A percentile compares a stretch with the other conserved stretches of the same genome.
phyloP scores from a whole-genome alignment of 768 basidiomycete genomes.

The Dacryopinax spathularia region DNA sequence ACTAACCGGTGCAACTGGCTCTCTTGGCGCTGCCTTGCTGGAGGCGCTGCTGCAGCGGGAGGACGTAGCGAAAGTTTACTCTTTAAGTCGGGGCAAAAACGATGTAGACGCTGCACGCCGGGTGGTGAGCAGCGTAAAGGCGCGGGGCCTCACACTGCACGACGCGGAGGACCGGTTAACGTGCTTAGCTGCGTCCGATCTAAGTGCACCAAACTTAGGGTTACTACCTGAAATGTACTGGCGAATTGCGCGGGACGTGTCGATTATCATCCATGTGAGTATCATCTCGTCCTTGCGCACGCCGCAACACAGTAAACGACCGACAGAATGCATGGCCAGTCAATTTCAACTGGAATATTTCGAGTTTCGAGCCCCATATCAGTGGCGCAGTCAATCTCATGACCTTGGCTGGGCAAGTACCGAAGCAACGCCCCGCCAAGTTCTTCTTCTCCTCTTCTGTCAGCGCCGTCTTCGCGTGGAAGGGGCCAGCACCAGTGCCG shows the following conservation, averaged over 20 bases:
- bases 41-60: constrained; percentile 28
- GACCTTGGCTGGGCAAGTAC: constrained; percentile 28
- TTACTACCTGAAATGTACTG: constrained; percentile 27
- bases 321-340: constrained; percentile 42
- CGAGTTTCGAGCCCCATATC: constrained; percentile 36
- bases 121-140: constrained; percentile 29
- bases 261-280: constrained; percentile 35
- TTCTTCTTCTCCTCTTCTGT: constrained; percentile 44
- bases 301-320: not conserved
- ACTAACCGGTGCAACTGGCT: constrained; percentile 41
- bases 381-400: constrained; percentile 38
- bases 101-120: constrained; percentile 32
- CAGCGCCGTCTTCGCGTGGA: constrained; percentile 17
- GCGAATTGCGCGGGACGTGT: constrained; percentile 24
- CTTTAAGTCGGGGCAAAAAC: constrained; percentile 36
- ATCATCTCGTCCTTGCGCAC: not conserved
- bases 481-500: not conserved
- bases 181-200: constrained; percentile 13
- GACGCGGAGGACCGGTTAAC: constrained; percentile 19
- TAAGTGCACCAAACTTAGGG: constrained; percentile 37
- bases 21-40: constrained; percentile 42
- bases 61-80: constrained; percentile 32
- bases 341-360: constrained; percentile 36
- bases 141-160: constrained; percentile 22
- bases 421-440: constrained; percentile 24